phyloP scores from a whole-genome alignment of 441 rosid species.

The Populus hybrid region DNA sequence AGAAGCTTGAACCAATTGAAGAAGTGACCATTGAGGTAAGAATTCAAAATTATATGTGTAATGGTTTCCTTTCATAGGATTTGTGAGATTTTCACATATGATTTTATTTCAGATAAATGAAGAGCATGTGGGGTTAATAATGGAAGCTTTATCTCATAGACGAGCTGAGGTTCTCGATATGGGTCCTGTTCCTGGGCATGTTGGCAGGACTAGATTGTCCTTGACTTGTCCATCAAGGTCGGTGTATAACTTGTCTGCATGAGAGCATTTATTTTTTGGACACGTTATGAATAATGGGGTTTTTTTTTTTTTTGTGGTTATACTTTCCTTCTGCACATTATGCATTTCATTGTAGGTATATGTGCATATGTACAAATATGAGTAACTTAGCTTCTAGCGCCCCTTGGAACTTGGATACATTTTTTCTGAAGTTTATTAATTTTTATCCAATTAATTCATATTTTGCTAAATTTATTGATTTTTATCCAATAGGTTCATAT shows the following conservation, averaged over 20 bases:
- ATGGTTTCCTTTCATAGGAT: constrained; percentile 9
- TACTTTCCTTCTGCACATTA: not conserved
- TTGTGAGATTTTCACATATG: constrained; percentile 8
- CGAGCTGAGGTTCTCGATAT: constrained; percentile 80
- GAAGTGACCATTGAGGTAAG: constrained; percentile 85
- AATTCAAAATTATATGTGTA: not conserved
- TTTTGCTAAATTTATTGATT: not conserved
- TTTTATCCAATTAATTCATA: not conserved
- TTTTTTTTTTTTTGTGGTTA: not conserved
- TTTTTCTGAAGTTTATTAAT: not conserved
- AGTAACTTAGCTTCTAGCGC: too few species aligned
- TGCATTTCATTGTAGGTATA: not conserved
- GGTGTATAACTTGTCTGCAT: constrained; percentile 14
- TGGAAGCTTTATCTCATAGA: constrained; percentile 96
- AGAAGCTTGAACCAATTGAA: constrained; percentile 92
- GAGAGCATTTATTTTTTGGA: not conserved
- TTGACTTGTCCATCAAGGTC: constrained; percentile 95
- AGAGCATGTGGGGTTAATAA: constrained; percentile 83
- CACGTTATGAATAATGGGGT: not conserved
- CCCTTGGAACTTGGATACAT: not conserved
- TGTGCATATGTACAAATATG: not conserved
- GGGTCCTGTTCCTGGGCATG: constrained; percentile 91
- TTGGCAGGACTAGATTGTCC: constrained; percentile 81
- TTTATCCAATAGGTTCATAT: not conserved
- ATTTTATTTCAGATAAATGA: constrained; percentile 57